Conservation (phyloP, 192 early-diverging fungal genomes). For the Radiomyces spectabilis region DNA sequence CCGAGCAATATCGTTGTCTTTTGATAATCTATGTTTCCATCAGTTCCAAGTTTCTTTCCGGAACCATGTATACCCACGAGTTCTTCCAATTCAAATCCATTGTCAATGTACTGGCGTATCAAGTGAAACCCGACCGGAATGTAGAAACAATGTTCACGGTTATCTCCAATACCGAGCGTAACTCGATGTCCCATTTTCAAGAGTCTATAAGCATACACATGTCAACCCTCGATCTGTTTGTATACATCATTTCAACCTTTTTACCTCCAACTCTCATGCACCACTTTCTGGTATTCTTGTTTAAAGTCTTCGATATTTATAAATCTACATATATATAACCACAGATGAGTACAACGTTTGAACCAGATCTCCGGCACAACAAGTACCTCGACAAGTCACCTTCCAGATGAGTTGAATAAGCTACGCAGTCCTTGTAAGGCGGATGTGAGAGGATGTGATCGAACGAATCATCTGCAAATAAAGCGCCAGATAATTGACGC, state of each 20-base stretch:
- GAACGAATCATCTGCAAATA: conserved; percentile 69
- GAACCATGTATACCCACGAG: conserved; percentile 27
- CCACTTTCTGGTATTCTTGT: conserved; percentile 67
- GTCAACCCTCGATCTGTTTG: neutral
- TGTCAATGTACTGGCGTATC: conserved; percentile 71
- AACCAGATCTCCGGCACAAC: neutral
- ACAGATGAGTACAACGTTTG: neutral
- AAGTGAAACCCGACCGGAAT: conserved; percentile 80
- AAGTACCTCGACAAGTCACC: conserved; percentile 67
- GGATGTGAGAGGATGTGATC: conserved; percentile 90
- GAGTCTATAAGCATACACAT: conserved; percentile 38
- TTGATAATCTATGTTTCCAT: conserved; percentile 60
- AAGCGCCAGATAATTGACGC: conserved; percentile 50
- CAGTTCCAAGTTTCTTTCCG: conserved; percentile 8
- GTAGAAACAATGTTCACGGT: conserved; percentile 85
- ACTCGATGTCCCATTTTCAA: conserved; percentile 62
- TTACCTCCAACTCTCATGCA: conserved; percentile 60
- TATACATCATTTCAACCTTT: neutral
- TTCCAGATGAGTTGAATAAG: conserved; percentile 79
- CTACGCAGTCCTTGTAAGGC: conserved; percentile 91
- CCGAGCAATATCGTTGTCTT: conserved; percentile 80
- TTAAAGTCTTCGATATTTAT: conserved; percentile 70
- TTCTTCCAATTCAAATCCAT: conserved; percentile 87
- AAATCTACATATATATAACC: conserved; percentile 34
- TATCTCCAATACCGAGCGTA: conserved; percentile 92